Evolutionary conservation across 495 filamentous ascomycete genomes (phyloP).

Genomic region (Penicillium salamii): DNA sequence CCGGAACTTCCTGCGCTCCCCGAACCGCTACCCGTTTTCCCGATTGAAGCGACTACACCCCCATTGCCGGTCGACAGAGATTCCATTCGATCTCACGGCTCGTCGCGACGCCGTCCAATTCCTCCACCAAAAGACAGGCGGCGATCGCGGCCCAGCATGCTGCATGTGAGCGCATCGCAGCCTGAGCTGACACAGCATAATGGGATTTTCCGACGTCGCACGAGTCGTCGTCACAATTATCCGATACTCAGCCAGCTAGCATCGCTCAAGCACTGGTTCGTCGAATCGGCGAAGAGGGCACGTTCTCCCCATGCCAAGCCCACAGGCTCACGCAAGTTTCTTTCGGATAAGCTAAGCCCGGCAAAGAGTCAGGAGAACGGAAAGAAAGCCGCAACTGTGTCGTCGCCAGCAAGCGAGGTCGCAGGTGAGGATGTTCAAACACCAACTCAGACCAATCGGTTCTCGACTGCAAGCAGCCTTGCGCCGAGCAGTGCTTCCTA

Average conservation of each 20-base stretch:
- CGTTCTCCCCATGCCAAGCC: slow-evolving; percentile 57
- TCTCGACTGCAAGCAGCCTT: slow-evolving; percentile 45
- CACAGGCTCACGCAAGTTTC: slow-evolving; percentile 36
- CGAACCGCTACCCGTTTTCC: slow-evolving; percentile 47
- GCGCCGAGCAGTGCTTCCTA: slow-evolving; percentile 48
- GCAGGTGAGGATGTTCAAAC: slow-evolving; percentile 28
- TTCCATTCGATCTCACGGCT: slow-evolving; percentile 65
- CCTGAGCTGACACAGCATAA: slow-evolving; percentile 58
- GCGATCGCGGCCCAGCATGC: slow-evolving; percentile 69
- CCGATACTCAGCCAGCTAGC: slow-evolving; percentile 75
- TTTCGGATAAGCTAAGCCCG: slow-evolving; percentile 43
- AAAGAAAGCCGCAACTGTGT: slow-evolving; percentile 22
- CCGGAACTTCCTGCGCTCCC: slow-evolving; percentile 73
- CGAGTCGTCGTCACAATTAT: slow-evolving; percentile 60
- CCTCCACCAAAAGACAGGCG: slow-evolving; percentile 83
- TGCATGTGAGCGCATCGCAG: slow-evolving; percentile 75
- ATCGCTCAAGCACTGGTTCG: slow-evolving; percentile 84
- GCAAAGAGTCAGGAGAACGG: slow-evolving; percentile 39
- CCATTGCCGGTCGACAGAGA: slow-evolving; percentile 75
- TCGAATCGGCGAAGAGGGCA: slow-evolving; percentile 71
- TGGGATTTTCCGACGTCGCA: slow-evolving; percentile 52
- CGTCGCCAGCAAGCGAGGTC: slow-evolving; percentile 21
- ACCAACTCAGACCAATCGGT: slow-evolving; percentile 43
- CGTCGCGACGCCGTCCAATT: slow-evolving; percentile 67
- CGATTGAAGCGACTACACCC: slow-evolving; percentile 46